Conservation (phyloP, 1,284 basidiomycete genomes). For the Moesziomyces antarcticus region DNA sequence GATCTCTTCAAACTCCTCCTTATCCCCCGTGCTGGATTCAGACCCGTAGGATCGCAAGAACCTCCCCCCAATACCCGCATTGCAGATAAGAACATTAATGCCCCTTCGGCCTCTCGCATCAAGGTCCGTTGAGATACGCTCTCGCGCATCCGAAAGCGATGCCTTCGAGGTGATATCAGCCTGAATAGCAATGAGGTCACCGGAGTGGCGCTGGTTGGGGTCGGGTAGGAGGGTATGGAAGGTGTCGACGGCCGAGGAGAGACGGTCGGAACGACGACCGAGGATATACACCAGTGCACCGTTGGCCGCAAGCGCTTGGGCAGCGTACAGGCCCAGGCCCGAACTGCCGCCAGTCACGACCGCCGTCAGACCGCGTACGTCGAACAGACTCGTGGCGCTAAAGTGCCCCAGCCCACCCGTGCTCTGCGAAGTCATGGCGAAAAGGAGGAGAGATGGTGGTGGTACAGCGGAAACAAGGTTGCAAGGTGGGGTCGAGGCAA, state of each 20-base stretch:
- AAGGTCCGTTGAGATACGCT: conserved; percentile 17
- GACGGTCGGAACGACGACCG: conserved; percentile 26
- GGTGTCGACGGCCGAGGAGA: conserved; percentile 19
- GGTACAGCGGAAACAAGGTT: neutral
- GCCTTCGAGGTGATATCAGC: conserved; percentile 45
- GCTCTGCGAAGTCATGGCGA: conserved; percentile 1
- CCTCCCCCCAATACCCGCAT: conserved; percentile 35
- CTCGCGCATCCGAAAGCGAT: conserved; percentile 20
- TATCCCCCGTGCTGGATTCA: neutral
- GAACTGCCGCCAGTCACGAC: conserved; percentile 48
- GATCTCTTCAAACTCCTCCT: conserved; percentile 27
- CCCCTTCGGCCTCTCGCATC: conserved; percentile 5
- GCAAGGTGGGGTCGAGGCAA: too few species aligned
- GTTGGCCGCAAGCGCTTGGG: conserved; percentile 46
- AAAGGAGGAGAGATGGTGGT: neutral
- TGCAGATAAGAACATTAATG: conserved; percentile 41
- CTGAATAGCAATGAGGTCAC: conserved; percentile 17
- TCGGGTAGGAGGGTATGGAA: conserved; percentile 12
- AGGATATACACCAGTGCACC: conserved; percentile 51
- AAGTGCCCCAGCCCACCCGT: conserved; percentile 25
- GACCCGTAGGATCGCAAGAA: conserved; percentile 35
- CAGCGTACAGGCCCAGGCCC: conserved; percentile 47
- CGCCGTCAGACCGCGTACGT: conserved; percentile 23
- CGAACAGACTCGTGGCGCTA: conserved; percentile 19
- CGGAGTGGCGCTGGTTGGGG: neutral